Evolutionary conservation across 2,329 filamentous ascomycete genomes (phyloP), one percentile per base, ranked within the genome.

Genomic region (Chaetomiaceae sp.): DNA sequence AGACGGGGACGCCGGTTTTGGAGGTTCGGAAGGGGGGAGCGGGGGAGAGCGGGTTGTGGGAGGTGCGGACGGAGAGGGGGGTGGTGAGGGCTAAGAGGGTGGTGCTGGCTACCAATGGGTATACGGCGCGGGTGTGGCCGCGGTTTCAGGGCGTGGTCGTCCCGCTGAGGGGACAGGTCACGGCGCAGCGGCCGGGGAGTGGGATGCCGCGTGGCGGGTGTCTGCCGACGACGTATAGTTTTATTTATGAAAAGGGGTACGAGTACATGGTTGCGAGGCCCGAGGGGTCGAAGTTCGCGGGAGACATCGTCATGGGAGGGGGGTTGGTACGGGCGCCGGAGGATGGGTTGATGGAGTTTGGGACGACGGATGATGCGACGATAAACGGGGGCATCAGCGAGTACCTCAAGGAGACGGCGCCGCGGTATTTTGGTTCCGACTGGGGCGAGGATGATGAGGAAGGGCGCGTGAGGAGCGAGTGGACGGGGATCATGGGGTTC

Each of bases 251-350:
- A 2, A 67, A 70, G 21, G 81, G 83, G 0, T 86, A 84, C 62
- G 85, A 87, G 55, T 88, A 87, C 65, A 81, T 87, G 74, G 78
- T 87, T 8, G 74, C 79, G 1, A 73, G 80, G 1, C 76, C 77
- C 0, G 66, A 70, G n/a, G 73, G 73, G 0, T 71, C 73, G 2
- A 59, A 57, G 16, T 67, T 70, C 20, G 68, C 66, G 2, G 75
- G 78, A 23, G 76, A 80, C 51, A 76, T 87, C 25, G 68, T 87
- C 27, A 83, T 86, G 13, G 84, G 84, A 0, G 84, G 84, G 14
- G 82, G 79, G 0, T 64, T 81, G 5, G 70, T 65, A 0, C 69
- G 70, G 41, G 67, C 73, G 2, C 63, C 68, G 0, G 59, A 69
- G 0, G 68, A 67, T 0, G 79, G 79, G 0, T 58, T 75, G 13